Evolutionary conservation across 2,329 filamentous ascomycete species (phyloP), one percentile per base, ranked within the genome.

Genomic region (Beauveria scarabaeidicola): DNA sequence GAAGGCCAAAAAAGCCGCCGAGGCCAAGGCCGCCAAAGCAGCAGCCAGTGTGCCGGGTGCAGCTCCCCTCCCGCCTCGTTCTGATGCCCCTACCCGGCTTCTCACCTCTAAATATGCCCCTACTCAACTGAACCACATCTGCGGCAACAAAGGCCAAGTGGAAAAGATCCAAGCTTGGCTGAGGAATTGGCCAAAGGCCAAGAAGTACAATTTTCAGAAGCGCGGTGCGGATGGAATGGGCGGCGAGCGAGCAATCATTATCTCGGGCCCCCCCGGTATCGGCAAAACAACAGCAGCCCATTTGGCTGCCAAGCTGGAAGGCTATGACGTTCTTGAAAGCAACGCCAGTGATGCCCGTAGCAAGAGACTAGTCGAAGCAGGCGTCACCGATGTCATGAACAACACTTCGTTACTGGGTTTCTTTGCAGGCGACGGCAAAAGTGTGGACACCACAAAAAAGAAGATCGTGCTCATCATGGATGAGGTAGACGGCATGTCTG

Each of bases 391-490:
- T 63, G 89, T 96, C 10, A 84, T 99, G 70, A 91, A 94, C 72
- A 97, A 96, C 58, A 97, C 88, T 0, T 97, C 93, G 23, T 78
- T 99, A 13, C 81, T 91, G 60, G 94, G 94, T 1, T 99, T 89
- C 74, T 99, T 97, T 72, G 86, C 91, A 7, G 86, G 85, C 2
- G 89, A 92, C 59, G 89, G 89, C 25, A 90, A 94, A 73, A 82
- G 87, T 60, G 86, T 96, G 3, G 88, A 97, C 48, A 75, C 78
- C 5, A 80, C 80, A 17, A 97, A 94, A 78, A 96, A 95, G 78
- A 97, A 97, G 66, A 85, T 97, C 38, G 90, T 97, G 6, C 77
- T 99, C 52, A 91, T 99, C 74, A 97, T 99, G 94, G 94, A 99
- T 67, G 94, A 99, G 74, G 94, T 99, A 5, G 94, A 99, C 68